Percentiles rank a stretch among this genome's conserved stretches.
Conservation (phyloP, 2,329 filamentous ascomycete species). For the Rhinocladiella mackenziei region DNA sequence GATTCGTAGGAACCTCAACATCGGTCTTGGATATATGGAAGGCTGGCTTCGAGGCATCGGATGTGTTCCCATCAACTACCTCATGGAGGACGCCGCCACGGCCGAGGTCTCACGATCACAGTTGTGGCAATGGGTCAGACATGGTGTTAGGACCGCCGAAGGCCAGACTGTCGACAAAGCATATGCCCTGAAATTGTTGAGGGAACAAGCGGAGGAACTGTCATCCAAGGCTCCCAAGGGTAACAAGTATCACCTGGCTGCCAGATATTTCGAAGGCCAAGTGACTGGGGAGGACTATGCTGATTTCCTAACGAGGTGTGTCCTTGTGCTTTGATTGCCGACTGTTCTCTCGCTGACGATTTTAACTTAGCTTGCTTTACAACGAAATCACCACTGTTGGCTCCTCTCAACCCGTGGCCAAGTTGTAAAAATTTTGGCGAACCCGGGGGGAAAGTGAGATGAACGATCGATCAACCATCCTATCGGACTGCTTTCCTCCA, state of each 20-base stretch:
- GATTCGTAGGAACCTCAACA: constrained; percentile 96
- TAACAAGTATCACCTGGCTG: constrained; percentile 87
- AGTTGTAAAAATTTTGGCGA: constrained; percentile 45
- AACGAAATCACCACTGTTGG: constrained; percentile 79
- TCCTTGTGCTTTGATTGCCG: constrained; percentile 29
- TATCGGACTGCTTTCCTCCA: no score
- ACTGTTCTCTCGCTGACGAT: constrained; percentile 17
- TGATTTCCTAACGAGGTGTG: constrained; percentile 85
- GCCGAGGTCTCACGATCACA: constrained; percentile 93
- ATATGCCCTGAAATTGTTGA: constrained; percentile 79
- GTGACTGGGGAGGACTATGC: constrained; percentile 97
- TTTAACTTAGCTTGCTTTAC: constrained; percentile 68
- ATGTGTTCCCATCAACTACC: constrained; percentile 94
- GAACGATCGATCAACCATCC: no score
- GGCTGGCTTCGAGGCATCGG: constrained; percentile 93
- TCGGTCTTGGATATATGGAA: constrained; percentile 97
- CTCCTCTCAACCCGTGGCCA: constrained; percentile 51
- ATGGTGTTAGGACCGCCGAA: constrained; percentile 70
- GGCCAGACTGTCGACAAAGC: constrained; percentile 91
- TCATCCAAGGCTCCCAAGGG: constrained; percentile 71
- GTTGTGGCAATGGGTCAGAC: constrained; percentile 91
- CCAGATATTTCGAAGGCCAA: constrained; percentile 87
- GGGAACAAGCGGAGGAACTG: constrained; percentile 77
- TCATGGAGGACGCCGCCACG: constrained; percentile 98
- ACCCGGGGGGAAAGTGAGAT: no score